Evolutionary conservation across 768 basidiomycete species (phyloP).

Genomic region (Tricholoma terreum): DNA sequence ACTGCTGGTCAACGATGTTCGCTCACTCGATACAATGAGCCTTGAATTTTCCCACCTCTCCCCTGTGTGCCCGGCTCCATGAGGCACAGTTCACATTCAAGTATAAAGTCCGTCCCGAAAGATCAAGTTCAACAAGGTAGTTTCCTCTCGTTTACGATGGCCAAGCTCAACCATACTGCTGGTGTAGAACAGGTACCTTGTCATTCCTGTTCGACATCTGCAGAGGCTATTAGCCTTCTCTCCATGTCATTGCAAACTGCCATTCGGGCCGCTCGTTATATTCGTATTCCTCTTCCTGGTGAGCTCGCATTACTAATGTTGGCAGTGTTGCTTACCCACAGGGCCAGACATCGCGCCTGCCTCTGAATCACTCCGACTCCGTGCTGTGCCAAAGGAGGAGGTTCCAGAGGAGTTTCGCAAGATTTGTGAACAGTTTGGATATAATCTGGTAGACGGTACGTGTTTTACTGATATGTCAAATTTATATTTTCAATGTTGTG

Average conservation of each 20-base stretch:
- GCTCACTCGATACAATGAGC: background rate
- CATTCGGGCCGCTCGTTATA: too few relatives aligned
- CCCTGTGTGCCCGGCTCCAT: background rate
- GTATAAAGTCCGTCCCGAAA: background rate
- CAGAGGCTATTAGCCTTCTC: too few relatives aligned
- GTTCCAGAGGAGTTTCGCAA: too few relatives aligned
- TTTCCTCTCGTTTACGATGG: background rate
- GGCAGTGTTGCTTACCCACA: background rate
- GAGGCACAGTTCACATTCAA: background rate
- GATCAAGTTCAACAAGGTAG: background rate
- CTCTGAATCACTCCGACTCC: background rate
- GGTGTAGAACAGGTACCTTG: background rate
- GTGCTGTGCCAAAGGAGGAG: background rate
- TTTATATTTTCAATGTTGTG: background rate
- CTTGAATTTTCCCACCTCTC: background rate
- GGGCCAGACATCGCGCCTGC: background rate
- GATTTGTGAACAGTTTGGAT: too few relatives aligned
- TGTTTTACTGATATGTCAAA: background rate
- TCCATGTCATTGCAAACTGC: too few relatives aligned
- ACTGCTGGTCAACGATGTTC: too few relatives aligned
- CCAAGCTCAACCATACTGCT: background rate
- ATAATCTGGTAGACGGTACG: too few relatives aligned
- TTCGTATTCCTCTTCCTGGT: too few relatives aligned
- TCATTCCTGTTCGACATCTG: too few relatives aligned
- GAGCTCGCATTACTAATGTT: background rate